phyloP scores from a whole-genome alignment of 2,329 filamentous ascomycete genomes.

The Sclerotinia minor region DNA sequence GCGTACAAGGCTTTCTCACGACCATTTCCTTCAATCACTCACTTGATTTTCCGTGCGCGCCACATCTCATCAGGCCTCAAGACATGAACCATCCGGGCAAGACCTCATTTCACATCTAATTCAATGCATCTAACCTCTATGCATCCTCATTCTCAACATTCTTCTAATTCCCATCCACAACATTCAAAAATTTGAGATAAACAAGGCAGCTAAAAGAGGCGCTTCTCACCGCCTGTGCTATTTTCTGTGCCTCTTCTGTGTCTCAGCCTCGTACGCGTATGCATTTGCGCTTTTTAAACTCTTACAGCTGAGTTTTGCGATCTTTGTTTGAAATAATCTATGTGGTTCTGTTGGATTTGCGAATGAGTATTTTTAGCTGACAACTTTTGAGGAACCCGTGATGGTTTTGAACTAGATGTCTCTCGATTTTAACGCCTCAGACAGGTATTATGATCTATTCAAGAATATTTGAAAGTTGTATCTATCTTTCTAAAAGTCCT shows the following conservation, averaged over 20 bases:
- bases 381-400: too few relatives aligned
- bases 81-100: neutral
- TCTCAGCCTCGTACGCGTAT: neutral
- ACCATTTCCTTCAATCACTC: neutral
- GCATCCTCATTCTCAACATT: neutral
- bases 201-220: neutral
- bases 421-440: too few relatives aligned
- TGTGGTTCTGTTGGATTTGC: neutral
- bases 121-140: neutral
- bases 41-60: conserved; percentile 5
- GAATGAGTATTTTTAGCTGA: too few relatives aligned
- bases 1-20: too few relatives aligned
- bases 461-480: too few relatives aligned
- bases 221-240: neutral
- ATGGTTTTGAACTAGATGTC: too few relatives aligned
- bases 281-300: neutral
- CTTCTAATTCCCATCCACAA: neutral
- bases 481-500: too few relatives aligned
- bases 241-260: neutral
- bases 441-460: too few relatives aligned
- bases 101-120: neutral
- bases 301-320: neutral
- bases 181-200: neutral
- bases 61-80: neutral
- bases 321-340: neutral